Evolutionary conservation across 2,329 filamentous ascomycete genomes (phyloP), one percentile per base, ranked within the genome.

Genomic region (Fusarium fracticaudum): DNA sequence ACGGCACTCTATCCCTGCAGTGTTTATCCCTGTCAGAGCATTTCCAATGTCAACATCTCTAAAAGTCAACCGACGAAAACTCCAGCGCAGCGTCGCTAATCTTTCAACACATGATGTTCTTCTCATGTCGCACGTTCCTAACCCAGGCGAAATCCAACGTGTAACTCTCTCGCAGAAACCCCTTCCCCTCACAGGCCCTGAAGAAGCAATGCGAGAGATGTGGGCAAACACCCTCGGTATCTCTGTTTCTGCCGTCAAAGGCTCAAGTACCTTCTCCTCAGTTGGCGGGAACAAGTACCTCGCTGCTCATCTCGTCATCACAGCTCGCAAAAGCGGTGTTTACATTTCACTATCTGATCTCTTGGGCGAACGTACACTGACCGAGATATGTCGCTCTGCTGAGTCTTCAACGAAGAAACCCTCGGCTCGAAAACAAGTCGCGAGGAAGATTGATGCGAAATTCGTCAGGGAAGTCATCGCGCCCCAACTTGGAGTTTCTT

Each of bases 41-140:
- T 81, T 89, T 26, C 88, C 88, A 0, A 75, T 88, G 29, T 88
- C 86, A 1, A 81, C 84, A 0, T 86, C 86, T 0, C 81, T 89
- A 60, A 87, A 89, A 72, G 83, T 89, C 45, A 85, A 89, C 71
- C 83, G 86, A 4, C 80, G 83, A 24, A 84, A 84, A 60, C 82
- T 89, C 13, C 85, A 86, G 64, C 85, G 83, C 69, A 82, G 85
- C 67, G 84, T 85, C 35, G 75, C 82, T 1, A 82, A 82, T 1
- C 68, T 87, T 15, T 84, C 85, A 1, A 83, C 82, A 10, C 79
- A 84, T 5, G 83, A 88, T 65, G 80, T 89, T 2, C 64, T 85
- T 2, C 81, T 79, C 0, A 79, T 89, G 20, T 83, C 83, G 2
- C 80, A 77, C 7, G 81, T 83, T 15, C 79, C 82, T 3, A 84